These are phyloP conservation scores for Candida coleopterorum DNA, from an alignment of 805 yeast species.

Conservation along the genomic window DNA sequence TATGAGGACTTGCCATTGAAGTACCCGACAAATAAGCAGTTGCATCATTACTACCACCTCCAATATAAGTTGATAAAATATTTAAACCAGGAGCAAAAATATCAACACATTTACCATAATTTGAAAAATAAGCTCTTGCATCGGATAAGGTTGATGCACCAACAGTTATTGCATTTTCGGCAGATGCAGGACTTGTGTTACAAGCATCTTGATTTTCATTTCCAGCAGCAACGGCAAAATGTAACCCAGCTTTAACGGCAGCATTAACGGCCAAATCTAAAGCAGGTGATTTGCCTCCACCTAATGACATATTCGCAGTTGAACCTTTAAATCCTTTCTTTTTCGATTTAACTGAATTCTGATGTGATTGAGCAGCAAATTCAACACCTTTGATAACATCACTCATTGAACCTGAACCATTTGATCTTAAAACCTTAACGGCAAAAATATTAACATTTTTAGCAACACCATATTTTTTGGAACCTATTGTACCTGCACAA, in stretches of 20 bases:
- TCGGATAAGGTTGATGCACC: slow-evolving; percentile 92
- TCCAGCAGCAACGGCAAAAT: slow-evolving; percentile 96
- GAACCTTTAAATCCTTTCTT: slow-evolving; percentile 76
- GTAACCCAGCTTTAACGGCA: slow-evolving; percentile 82
- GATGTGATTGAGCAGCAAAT: slow-evolving; percentile 73
- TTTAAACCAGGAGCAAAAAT: slow-evolving; percentile 95
- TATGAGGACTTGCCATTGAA: slow-evolving; percentile 98
- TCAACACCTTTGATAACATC: slow-evolving; percentile 84
- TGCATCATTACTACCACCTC: slow-evolving; percentile 73
- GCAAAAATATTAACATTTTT: slow-evolving; percentile 76
- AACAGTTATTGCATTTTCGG: slow-evolving; percentile 80
- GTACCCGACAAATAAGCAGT: slow-evolving; percentile 90
- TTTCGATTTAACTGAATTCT: slow-evolving; percentile 44
- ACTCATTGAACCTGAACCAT: slow-evolving; percentile 80
- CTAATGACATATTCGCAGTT: slow-evolving; percentile 88
- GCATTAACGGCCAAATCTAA: slow-evolving; percentile 86
- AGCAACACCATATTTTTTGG: slow-evolving; percentile 76
- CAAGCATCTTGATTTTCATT: slow-evolving; percentile 93
- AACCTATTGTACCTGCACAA: slow-evolving; percentile 94
- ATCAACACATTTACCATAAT: slow-evolving; percentile 94
- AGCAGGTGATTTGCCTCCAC: slow-evolving; percentile 88
- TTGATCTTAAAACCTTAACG: slow-evolving; percentile 75
- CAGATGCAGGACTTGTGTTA: slow-evolving; percentile 85
- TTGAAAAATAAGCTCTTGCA: slow-evolving; percentile 90
- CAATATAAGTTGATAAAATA: slow-evolving; percentile 78